Conservation (phyloP, 805 yeast genomes). For the Kodamaea neixiangensis region DNA sequence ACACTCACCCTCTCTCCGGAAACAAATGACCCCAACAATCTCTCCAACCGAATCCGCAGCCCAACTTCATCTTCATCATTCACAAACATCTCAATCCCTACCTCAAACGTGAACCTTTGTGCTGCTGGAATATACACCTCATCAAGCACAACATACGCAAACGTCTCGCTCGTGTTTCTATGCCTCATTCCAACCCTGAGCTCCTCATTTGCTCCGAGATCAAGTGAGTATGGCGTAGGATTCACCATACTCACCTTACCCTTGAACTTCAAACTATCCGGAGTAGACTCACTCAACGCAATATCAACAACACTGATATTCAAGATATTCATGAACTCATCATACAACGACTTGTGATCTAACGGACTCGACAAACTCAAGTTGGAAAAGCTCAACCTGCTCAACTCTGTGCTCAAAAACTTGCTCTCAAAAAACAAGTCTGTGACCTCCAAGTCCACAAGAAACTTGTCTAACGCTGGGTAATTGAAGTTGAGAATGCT, state of each 20-base stretch:
- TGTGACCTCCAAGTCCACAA: constrained; percentile 15
- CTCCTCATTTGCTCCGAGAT: constrained; percentile 20
- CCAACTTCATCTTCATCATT: constrained; percentile 1
- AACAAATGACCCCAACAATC: constrained; percentile 6
- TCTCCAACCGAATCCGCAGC: constrained; percentile 2
- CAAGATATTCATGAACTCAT: constrained; percentile 10
- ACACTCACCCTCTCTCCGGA: constrained; percentile 7
- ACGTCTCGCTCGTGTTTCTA: constrained; percentile 26
- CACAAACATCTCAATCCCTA: constrained; percentile 1
- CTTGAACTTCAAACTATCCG: neutral
- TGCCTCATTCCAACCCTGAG: constrained; percentile 28
- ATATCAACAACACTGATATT: constrained; percentile 16
- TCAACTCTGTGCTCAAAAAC: constrained; percentile 4
- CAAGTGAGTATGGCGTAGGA: constrained; percentile 30
- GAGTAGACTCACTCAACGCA: constrained; percentile 28
- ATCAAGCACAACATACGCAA: constrained; percentile 29
- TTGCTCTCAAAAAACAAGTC: constrained; percentile 15
- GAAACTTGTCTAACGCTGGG: constrained; percentile 1
- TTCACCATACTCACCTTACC: constrained; percentile 33
- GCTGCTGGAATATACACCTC: constrained; percentile 6
- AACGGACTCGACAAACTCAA: neutral
- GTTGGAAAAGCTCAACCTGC: constrained; percentile 8
- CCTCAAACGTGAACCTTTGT: neutral
- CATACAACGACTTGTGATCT: constrained; percentile 5
- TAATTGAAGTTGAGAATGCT: constrained; percentile 9